Evolutionary conservation across 2,329 filamentous ascomycete species (phyloP).

Genomic region (Hypoxylon sp.): DNA sequence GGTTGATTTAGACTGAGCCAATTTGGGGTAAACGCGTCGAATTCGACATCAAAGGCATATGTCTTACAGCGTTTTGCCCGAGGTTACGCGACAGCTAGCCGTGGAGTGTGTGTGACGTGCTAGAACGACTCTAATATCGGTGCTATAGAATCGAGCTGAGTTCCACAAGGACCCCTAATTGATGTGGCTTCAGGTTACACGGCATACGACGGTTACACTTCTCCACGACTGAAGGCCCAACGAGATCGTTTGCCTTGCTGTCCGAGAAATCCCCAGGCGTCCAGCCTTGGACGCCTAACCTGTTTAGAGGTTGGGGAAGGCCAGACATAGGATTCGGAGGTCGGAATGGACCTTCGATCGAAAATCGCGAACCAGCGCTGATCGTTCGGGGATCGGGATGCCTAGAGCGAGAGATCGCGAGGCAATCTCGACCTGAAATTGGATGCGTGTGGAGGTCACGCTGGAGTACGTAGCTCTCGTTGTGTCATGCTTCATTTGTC

Average conservation of each 20-base stretch:
- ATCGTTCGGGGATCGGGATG: background rate
- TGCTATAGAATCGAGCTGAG: background rate
- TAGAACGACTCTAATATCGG: background rate
- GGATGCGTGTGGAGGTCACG: background rate
- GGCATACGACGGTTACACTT: background rate
- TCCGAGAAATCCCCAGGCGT: background rate
- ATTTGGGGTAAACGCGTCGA: background rate
- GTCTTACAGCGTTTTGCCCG: background rate
- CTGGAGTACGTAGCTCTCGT: background rate
- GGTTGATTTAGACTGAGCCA: background rate
- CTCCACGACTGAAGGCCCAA: background rate
- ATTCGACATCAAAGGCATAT: background rate
- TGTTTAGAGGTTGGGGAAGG: background rate
- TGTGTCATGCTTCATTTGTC: background rate
- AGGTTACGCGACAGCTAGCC: background rate
- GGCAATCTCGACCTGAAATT: background rate
- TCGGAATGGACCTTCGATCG: background rate
- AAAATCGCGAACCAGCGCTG: background rate
- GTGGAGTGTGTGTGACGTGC: background rate
- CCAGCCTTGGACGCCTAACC: background rate
- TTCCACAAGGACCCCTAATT: background rate
- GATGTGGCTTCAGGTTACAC: conserved; percentile 1
- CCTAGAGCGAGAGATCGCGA: background rate
- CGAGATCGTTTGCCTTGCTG: background rate
- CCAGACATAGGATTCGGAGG: background rate